A percentile compares a stretch with the other conserved stretches of the same genome.
phyloP scores from a whole-genome alignment of 169 alveolate species.

The Plasmodium berghei region DNA sequence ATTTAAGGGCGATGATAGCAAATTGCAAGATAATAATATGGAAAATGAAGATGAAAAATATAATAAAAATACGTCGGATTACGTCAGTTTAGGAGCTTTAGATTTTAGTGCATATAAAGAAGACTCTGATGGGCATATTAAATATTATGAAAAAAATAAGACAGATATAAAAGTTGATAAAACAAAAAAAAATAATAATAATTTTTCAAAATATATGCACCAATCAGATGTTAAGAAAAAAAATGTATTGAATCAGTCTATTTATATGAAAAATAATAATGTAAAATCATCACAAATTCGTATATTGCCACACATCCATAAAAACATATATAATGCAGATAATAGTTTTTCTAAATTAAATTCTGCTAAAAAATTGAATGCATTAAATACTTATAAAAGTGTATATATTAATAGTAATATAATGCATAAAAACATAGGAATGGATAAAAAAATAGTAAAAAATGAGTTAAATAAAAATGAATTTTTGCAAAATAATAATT shows the following conservation, averaged over 20 bases:
- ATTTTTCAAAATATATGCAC: neutral
- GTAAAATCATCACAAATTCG: slow-evolving; percentile 23
- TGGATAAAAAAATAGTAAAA: slow-evolving; percentile 12
- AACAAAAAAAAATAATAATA: slow-evolving; percentile 4
- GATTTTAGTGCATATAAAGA: slow-evolving; percentile 77
- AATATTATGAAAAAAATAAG: slow-evolving; percentile 58
- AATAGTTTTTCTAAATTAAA: slow-evolving; percentile 19
- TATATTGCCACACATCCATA: slow-evolving; percentile 2
- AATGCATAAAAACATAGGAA: neutral
- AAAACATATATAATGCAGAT: slow-evolving; percentile 15
- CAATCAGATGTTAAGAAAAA: slow-evolving; percentile 22
- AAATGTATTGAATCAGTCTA: slow-evolving; percentile 18
- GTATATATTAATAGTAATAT: neutral
- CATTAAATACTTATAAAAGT: slow-evolving; percentile 3
- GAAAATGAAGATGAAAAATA: neutral
- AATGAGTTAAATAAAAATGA: slow-evolving; percentile 22
- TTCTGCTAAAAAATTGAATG: slow-evolving; percentile 12
- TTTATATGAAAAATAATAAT: slow-evolving; percentile 29
- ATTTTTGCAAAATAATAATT: neutral
- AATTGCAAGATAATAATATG: neutral
- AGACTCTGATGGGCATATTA: slow-evolving; percentile 65
- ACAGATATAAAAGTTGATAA: neutral
- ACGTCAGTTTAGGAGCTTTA: slow-evolving; percentile 55
- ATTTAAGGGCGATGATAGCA: no score
- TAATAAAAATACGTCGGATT: slow-evolving; percentile 42